Evolutionary conservation across 768 basidiomycete species (phyloP).

Genomic region (Cyclocybe cylindracea): DNA sequence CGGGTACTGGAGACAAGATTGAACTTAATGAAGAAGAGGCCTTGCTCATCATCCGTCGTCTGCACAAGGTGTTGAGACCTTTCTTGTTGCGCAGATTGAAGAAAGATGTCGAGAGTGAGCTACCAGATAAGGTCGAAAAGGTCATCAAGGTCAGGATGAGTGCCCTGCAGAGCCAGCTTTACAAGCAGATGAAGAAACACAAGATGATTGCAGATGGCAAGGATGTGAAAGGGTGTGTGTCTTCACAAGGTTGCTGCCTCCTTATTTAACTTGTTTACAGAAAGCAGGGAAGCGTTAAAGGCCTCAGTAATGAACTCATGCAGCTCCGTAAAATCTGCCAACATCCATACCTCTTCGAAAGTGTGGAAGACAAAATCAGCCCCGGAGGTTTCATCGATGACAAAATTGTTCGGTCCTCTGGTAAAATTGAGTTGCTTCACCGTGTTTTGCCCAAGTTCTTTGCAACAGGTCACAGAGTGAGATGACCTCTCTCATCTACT

Average conservation of each 20-base stretch:
- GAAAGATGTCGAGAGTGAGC: conserved; percentile 94
- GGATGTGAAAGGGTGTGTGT: conserved; percentile 68
- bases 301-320: conserved; percentile 94
- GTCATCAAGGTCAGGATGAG: conserved; percentile 97
- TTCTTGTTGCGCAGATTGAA: conserved; percentile 92
- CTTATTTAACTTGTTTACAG: conserved; percentile 32
- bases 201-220: conserved; percentile 93
- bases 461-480: conserved; percentile 83
- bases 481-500: conserved; percentile 15
- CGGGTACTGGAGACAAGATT: conserved; percentile 97
- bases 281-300: conserved; percentile 79
- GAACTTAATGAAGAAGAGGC: conserved; percentile 99
- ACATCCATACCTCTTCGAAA: conserved; percentile 95
- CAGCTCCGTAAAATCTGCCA: conserved; percentile 98
- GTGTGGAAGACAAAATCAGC: conserved; percentile 93
- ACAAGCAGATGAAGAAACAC: conserved; percentile 97
- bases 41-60: conserved; percentile 91
- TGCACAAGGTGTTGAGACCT: conserved; percentile 94
- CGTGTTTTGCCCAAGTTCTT: conserved; percentile 96
- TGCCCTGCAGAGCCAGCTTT: conserved; percentile 86
- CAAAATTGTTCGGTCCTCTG: conserved; percentile 81
- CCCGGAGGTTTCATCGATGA: conserved; percentile 82
- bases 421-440: conserved; percentile 91
- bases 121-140: conserved; percentile 98
- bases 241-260: neutral